Conservation (phyloP, 1,139 yeast species). For the Yamadazyma mexicana region DNA sequence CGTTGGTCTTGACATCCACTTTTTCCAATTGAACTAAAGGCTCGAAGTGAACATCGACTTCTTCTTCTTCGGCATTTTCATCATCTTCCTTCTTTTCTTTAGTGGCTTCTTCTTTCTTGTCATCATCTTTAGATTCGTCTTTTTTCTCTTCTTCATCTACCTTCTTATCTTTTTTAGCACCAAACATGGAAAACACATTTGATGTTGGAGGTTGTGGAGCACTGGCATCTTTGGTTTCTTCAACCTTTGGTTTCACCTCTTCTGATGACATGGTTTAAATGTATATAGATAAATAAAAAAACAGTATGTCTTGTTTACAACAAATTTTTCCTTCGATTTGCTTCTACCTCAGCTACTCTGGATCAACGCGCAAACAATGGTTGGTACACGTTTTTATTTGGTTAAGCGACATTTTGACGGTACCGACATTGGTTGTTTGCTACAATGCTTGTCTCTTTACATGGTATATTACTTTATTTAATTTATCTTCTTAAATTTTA, state of each 20-base stretch:
- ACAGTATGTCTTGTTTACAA: slow-evolving; percentile 1
- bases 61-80: slow-evolving; percentile 78
- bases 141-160: slow-evolving; percentile 35
- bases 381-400: no score
- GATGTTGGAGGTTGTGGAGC: slow-evolving; percentile 61
- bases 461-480: no score
- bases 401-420: no score
- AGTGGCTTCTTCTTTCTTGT: slow-evolving; percentile 25
- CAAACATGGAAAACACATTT: slow-evolving; percentile 87
- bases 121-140: slow-evolving; percentile 33
- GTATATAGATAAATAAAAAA: no score
- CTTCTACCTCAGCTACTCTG: neutral
- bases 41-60: slow-evolving; percentile 94
- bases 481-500: no score
- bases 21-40: slow-evolving; percentile 88
- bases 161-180: slow-evolving; percentile 67
- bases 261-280: slow-evolving; percentile 33
- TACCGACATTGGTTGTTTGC: no score
- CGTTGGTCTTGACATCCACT: slow-evolving; percentile 95
- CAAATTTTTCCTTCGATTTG: slow-evolving; percentile 9
- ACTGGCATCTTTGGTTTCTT: slow-evolving; percentile 12
- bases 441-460: no score
- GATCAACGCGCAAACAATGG: no score
- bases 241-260: slow-evolving; percentile 30
- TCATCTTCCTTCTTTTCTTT: slow-evolving; percentile 39